Evolutionary conservation across 1,284 basidiomycete species (phyloP).

Genomic region (Malassezia sympodialis): DNA sequence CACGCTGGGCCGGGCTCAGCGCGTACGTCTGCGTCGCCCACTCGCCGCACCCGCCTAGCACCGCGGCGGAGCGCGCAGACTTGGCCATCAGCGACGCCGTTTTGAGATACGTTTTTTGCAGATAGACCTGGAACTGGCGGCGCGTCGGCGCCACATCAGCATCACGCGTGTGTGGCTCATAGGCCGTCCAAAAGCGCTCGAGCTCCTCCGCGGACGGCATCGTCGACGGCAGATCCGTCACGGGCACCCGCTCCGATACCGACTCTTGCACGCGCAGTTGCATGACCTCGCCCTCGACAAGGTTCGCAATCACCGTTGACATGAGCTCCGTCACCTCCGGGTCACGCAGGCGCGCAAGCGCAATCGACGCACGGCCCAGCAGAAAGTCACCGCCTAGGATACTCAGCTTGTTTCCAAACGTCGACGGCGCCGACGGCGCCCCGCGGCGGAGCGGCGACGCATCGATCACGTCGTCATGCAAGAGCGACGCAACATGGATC

Average conservation of each 20-base stretch:
- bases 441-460: constrained; percentile 70
- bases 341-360: constrained; percentile 73
- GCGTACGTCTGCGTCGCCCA: constrained; percentile 51
- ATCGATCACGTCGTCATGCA: constrained; percentile 95
- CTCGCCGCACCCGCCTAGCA: constrained; percentile 71
- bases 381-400: constrained; percentile 93
- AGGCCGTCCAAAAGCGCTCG: constrained; percentile 13
- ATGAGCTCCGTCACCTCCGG: constrained; percentile 86
- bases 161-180: background rate
- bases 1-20: constrained; percentile 10
- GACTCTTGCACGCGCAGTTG: constrained; percentile 55
- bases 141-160: constrained; percentile 35
- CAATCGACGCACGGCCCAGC: constrained; percentile 78
- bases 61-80: constrained; percentile 73
- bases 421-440: constrained; percentile 69
- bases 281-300: constrained; percentile 92
- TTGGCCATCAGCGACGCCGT: constrained; percentile 94
- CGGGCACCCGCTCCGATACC: constrained; percentile 17
- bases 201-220: constrained; percentile 6
- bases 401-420: constrained; percentile 89
- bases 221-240: constrained; percentile 13
- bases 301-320: constrained; percentile 80
- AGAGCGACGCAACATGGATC: constrained; percentile 89
- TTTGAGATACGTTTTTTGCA: constrained; percentile 91
- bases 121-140: constrained; percentile 72